These are phyloP conservation scores for Colletotrichum viniferum DNA, from an alignment of 2,329 filamentous ascomycete species.

Conservation along the genomic window DNA sequence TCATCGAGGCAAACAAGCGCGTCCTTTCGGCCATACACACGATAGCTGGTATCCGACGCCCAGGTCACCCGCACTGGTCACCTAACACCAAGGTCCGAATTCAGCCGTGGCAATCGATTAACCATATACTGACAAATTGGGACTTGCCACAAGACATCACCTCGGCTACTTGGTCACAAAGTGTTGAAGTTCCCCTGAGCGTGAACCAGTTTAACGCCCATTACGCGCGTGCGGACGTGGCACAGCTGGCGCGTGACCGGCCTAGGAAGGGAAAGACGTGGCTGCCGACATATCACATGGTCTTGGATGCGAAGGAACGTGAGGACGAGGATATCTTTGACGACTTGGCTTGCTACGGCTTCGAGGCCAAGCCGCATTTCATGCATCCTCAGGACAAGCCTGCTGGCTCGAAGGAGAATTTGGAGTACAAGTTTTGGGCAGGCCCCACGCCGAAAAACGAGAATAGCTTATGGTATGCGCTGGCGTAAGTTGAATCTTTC, in stretches of 20 bases:
- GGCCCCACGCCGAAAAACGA: not conserved
- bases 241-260: not conserved
- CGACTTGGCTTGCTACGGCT: not conserved
- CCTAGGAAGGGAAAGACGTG: not conserved
- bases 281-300: not conserved
- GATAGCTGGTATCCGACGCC: not conserved
- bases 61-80: not conserved
- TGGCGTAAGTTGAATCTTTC: not conserved
- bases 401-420: not conserved
- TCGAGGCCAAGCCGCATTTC: not conserved
- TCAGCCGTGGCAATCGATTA: not conserved
- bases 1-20: slow-evolving; percentile 1
- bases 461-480: slow-evolving; percentile 5
- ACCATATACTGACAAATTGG: not conserved
- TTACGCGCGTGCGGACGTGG: not conserved
- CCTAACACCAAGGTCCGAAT: not conserved
- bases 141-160: not conserved
- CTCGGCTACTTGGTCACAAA: not conserved
- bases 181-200: not conserved
- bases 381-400: not conserved
- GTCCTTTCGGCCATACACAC: not conserved
- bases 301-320: not conserved
- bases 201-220: not conserved
- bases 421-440: not conserved
- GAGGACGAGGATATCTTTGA: not conserved